These are phyloP conservation scores for Apiotrichum gamsii DNA, from an alignment of 1,284 basidiomycete genomes.

Conservation along the genomic window DNA sequence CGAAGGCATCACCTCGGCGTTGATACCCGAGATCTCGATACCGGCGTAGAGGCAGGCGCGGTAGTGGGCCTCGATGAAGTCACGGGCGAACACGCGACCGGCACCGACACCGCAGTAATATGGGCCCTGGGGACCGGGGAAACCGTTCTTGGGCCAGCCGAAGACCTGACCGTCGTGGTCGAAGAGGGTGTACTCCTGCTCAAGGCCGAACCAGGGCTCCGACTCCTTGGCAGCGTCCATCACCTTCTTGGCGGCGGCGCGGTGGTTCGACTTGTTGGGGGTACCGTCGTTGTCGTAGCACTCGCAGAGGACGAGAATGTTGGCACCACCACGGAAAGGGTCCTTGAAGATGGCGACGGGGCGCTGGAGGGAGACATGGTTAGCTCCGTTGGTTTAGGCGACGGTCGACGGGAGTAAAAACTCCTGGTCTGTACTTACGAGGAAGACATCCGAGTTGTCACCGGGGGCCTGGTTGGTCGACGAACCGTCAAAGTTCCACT, in stretches of 20 bases:
- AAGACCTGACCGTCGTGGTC: conserved; percentile 84
- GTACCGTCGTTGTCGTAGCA: conserved; percentile 99
- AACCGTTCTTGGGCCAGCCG: conserved; percentile 98
- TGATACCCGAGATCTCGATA: conserved; percentile 98
- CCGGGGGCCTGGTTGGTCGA: conserved; percentile 95
- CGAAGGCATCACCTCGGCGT: conserved; percentile 99
- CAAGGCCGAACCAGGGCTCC: conserved; percentile 95
- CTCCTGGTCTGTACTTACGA: conserved; percentile 46
- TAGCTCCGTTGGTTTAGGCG: neutral
- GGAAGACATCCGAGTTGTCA: conserved; percentile 92
- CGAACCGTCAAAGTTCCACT: conserved; percentile 99
- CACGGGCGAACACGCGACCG: conserved; percentile 96
- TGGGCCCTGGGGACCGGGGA: conserved; percentile 98
- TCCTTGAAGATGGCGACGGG: conserved; percentile 97
- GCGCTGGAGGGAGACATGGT: conserved; percentile 49
- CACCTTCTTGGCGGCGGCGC: conserved; percentile 80
- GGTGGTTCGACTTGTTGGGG: conserved; percentile 95
- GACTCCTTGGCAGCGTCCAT: conserved; percentile 80
- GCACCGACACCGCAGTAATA: conserved; percentile 99
- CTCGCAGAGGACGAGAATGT: conserved; percentile 93
- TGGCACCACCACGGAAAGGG: conserved; percentile 97
- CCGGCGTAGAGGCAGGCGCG: conserved; percentile 84
- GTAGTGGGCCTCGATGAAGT: conserved; percentile 99
- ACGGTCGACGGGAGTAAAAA: neutral
- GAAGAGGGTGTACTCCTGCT: conserved; percentile 99